phyloP scores from a whole-genome alignment of 2,329 filamentous ascomycete species.

The Cephalotrichum gorgonifer region DNA sequence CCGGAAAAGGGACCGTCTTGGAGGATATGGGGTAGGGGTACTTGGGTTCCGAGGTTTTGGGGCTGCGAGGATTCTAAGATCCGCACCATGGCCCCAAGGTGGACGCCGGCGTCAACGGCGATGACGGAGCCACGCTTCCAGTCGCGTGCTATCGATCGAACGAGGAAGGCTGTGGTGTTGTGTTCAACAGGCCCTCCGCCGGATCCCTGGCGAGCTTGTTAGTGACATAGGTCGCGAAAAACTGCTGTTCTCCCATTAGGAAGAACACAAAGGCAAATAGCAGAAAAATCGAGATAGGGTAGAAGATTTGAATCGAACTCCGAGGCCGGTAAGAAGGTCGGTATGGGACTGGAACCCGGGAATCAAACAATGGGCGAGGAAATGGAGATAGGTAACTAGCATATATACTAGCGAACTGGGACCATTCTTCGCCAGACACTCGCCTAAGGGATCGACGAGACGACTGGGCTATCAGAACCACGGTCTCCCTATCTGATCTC shows the following conservation, averaged over 20 bases:
- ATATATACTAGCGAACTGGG: no score
- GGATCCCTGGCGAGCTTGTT: conserved; percentile 52
- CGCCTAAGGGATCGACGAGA: no score
- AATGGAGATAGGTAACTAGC: no score
- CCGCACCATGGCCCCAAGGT: conserved; percentile 73
- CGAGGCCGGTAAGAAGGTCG: no score
- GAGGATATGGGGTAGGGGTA: conserved; percentile 39
- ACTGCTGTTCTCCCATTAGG: no score
- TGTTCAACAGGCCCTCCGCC: conserved; percentile 85
- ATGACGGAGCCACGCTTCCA: conserved; percentile 79
- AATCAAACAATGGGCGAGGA: no score
- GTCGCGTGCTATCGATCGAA: conserved; percentile 66
- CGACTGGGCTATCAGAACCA: not conserved
- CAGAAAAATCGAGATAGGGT: no score
- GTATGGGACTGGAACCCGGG: no score
- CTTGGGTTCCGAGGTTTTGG: conserved; percentile 20
- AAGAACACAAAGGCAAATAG: no score
- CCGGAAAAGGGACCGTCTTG: conserved; percentile 70
- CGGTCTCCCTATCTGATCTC: not conserved
- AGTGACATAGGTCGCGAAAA: not conserved
- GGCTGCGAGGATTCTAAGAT: conserved; percentile 55
- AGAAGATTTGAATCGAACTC: no score
- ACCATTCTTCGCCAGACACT: no score
- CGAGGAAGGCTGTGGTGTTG: conserved; percentile 80
- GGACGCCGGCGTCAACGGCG: conserved; percentile 88